These are phyloP conservation scores for Murraya paniculata DNA, from an alignment of 345 rosid genomes.

Conservation along the genomic window DNA sequence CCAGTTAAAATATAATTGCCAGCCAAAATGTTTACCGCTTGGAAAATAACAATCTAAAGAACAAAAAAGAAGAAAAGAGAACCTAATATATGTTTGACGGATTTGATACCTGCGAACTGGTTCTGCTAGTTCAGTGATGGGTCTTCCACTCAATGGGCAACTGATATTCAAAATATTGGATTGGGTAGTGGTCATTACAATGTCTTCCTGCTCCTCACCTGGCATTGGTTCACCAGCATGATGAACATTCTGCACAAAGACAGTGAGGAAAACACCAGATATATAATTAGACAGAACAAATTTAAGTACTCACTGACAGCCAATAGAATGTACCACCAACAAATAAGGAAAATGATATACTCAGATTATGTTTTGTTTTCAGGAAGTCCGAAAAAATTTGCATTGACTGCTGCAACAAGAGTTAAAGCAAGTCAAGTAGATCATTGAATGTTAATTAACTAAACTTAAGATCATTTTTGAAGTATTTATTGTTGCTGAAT, in stretches of 20 bases:
- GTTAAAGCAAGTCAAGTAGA: neutral
- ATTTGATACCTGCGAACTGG: conserved; percentile 82
- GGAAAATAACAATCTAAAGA: neutral
- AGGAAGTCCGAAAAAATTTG: neutral
- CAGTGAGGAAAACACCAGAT: neutral
- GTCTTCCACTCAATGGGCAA: conserved; percentile 87
- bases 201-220: conserved; percentile 90
- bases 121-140: conserved; percentile 60
- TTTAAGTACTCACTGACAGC: neutral
- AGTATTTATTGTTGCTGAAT: neutral
- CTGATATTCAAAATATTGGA: conserved; percentile 59
- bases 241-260: conserved; percentile 71
- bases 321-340: neutral
- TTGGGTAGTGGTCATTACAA: conserved; percentile 83
- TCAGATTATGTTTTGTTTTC: neutral
- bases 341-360: conserved; percentile 11
- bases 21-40: neutral
- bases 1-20: neutral
- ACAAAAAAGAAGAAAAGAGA: neutral
- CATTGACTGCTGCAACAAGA: neutral
- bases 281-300: neutral
- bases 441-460: neutral
- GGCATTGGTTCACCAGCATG: conserved; percentile 86
- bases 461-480: neutral
- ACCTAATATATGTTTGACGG: neutral